Evolutionary conservation across 306 rosid species (phyloP).

Genomic region (Vigna unguiculata): DNA sequence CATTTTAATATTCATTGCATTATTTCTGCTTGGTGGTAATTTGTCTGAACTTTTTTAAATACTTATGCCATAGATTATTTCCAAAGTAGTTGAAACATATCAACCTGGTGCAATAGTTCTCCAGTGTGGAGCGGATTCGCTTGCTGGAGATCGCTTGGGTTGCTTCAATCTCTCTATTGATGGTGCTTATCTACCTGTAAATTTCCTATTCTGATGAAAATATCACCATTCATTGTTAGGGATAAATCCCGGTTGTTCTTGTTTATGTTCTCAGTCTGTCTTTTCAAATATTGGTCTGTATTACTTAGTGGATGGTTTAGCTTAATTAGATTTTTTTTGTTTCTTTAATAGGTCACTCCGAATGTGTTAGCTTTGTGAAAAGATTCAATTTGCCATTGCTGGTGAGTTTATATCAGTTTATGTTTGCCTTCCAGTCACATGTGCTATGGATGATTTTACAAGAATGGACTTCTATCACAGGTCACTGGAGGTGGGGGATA

Average conservation of each 20-base stretch:
- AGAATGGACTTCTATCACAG: conserved; percentile 52
- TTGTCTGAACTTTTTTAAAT: conserved; percentile 39
- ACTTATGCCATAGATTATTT: conserved; percentile 70
- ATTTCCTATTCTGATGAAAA: conserved; percentile 47
- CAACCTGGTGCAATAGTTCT: conserved; percentile 95
- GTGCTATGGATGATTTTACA: conserved; percentile 35
- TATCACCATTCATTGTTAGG: conserved; percentile 17
- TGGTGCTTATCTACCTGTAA: conserved; percentile 79
- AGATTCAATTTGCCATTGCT: conserved; percentile 90
- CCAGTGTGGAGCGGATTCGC: conserved; percentile 99
- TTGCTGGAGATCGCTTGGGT: conserved; percentile 99
- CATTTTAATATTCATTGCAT: conserved; percentile 23
- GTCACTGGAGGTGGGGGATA: conserved; percentile 99
- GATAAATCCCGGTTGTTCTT: neutral
- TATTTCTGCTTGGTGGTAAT: conserved; percentile 40
- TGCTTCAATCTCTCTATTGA: conserved; percentile 99
- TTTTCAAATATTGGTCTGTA: conserved; percentile 29
- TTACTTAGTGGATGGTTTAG: conserved; percentile 25
- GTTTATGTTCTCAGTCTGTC: conserved; percentile 5
- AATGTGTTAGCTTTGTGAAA: conserved; percentile 94
- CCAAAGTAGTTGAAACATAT: conserved; percentile 97
- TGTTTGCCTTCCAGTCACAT: conserved; percentile 36
- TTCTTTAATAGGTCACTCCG: conserved; percentile 83
- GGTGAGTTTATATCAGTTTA: conserved; percentile 60
- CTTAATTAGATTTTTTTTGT: conserved; percentile 32